phyloP scores from a whole-genome alignment of 345 rosid genomes.

The sweet orange (Citrus sinensis) region DNA sequence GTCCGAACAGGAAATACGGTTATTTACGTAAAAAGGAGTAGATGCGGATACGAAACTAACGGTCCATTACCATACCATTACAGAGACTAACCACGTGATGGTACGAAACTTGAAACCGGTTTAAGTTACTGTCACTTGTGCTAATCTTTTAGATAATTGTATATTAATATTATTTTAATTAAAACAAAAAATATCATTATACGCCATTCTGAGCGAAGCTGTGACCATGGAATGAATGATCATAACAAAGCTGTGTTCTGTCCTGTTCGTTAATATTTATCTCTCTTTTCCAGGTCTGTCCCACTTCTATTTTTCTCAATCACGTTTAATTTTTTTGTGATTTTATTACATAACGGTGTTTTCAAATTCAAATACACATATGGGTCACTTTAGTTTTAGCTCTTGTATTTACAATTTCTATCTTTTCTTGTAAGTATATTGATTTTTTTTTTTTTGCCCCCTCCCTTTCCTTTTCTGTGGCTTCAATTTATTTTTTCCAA shows the following conservation, averaged over 20 bases:
- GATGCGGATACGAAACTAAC: too few relatives aligned
- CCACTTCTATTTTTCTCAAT: neutral
- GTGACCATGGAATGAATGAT: conserved; percentile 14
- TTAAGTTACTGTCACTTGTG: conserved; percentile 1
- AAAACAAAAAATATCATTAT: too few relatives aligned
- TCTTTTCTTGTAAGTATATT: neutral
- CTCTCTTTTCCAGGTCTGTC: conserved; percentile 22
- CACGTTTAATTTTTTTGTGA: neutral
- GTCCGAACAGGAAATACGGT: neutral
- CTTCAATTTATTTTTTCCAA: neutral
- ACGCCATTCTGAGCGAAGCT: conserved; percentile 9
- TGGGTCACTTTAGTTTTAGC: conserved; percentile 12
- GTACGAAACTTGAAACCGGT: conserved; percentile 9
- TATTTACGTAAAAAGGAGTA: neutral
- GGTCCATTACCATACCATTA: neutral
- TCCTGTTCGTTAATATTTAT: conserved; percentile 9
- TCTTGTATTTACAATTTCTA: neutral
- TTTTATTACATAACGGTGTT: neutral
- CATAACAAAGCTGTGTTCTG: conserved; percentile 16
- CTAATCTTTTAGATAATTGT: neutral
- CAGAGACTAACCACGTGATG: neutral
- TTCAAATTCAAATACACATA: neutral
- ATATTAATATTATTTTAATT: neutral
- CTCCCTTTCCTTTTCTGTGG: too few relatives aligned
- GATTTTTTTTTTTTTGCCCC: neutral